Percentiles rank a stretch among this genome's conserved stretches.
Conservation (phyloP, 192 early-diverging fungal genomes). For the Rhizophagus sp. region DNA sequence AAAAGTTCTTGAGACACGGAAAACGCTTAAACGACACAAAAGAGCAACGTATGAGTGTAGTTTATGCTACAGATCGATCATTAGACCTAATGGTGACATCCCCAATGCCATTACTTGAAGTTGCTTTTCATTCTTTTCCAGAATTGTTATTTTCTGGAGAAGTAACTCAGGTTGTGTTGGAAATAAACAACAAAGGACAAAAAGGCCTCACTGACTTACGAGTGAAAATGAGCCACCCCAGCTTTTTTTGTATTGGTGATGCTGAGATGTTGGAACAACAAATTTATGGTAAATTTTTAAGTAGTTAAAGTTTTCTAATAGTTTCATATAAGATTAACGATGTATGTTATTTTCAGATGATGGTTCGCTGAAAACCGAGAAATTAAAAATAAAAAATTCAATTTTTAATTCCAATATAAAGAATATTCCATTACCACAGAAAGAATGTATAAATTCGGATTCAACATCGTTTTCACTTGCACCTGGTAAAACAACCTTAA, state of each 20-base stretch:
- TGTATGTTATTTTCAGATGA: not conserved
- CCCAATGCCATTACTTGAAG: constrained; percentile 82
- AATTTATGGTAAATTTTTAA: constrained; percentile 39
- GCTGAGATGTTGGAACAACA: constrained; percentile 42
- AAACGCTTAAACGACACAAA: constrained; percentile 76
- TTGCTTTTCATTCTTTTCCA: constrained; percentile 76
- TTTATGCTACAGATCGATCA: constrained; percentile 71
- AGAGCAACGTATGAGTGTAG: constrained; percentile 56
- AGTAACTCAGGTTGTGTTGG: constrained; percentile 67
- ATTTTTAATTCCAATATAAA: constrained; percentile 58
- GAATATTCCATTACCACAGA: constrained; percentile 45
- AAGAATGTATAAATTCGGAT: constrained; percentile 29
- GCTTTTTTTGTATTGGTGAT: constrained; percentile 76
- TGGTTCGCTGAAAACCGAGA: constrained; percentile 29
- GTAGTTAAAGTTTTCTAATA: not conserved
- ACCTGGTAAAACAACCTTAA: constrained; percentile 65
- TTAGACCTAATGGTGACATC: constrained; percentile 75
- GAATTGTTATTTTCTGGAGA: constrained; percentile 82
- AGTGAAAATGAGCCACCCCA: constrained; percentile 83
- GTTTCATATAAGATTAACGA: not conserved
- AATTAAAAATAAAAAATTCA: constrained; percentile 48
- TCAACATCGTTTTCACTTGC: constrained; percentile 48
- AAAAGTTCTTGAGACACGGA: constrained; percentile 66
- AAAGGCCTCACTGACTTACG: constrained; percentile 68
- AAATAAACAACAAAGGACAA: constrained; percentile 84